Conservation (phyloP, 2,329 filamentous ascomycete genomes). For the Thermoascus crustaceus region DNA sequence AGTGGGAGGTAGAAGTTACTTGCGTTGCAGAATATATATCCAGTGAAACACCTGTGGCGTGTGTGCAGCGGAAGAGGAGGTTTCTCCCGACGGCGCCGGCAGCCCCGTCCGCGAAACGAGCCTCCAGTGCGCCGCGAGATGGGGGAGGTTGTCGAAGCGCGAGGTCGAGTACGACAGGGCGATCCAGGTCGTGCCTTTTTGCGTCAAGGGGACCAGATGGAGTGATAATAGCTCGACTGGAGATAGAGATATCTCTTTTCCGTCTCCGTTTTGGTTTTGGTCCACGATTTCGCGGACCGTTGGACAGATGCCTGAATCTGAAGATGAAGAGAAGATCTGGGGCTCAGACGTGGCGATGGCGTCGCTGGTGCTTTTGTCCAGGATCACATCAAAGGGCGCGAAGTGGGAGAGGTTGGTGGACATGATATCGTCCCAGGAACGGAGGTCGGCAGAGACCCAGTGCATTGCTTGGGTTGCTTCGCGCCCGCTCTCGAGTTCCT, state of each 20-base stretch:
- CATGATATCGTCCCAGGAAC: constrained; percentile 22
- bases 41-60: constrained; percentile 29
- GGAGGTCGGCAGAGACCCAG: constrained; percentile 23
- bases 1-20: background rate
- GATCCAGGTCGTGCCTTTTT: constrained; percentile 21
- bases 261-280: background rate
- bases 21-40: constrained; percentile 21
- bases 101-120: constrained; percentile 21
- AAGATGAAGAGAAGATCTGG: constrained; percentile 8
- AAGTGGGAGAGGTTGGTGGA: constrained; percentile 13
- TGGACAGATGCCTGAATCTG: constrained; percentile 13
- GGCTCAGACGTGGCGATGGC: constrained; percentile 24
- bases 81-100: constrained; percentile 23
- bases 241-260: constrained; percentile 13
- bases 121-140: constrained; percentile 19
- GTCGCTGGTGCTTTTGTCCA: constrained; percentile 32
- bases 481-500: constrained; percentile 15
- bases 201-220: constrained; percentile 23
- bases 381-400: constrained; percentile 25
- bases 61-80: constrained; percentile 18
- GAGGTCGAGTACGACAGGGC: constrained; percentile 26
- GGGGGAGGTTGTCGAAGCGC: constrained; percentile 23
- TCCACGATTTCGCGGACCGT: constrained; percentile 12
- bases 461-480: constrained; percentile 19
- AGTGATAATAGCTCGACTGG: constrained; percentile 29